These are phyloP conservation scores for Trichoderma pleuroti DNA, from an alignment of 2,329 filamentous ascomycete genomes.

Conservation along the genomic window DNA sequence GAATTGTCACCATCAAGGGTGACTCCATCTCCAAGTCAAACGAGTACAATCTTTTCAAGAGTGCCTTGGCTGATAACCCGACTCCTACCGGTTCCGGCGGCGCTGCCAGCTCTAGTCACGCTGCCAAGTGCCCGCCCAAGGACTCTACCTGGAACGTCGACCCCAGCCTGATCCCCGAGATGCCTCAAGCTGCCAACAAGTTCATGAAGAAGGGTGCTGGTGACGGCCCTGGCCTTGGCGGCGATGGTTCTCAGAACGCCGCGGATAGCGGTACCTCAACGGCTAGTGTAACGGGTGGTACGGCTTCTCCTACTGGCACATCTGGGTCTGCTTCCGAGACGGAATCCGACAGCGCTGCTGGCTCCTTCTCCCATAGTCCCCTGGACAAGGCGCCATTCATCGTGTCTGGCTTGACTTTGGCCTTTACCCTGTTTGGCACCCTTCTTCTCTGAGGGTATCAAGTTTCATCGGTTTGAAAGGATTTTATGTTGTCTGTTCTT, in stretches of 20 bases:
- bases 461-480: neutral
- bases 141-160: conserved; percentile 51
- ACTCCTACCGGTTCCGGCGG: conserved; percentile 51
- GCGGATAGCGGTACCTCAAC: conserved; percentile 46
- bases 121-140: conserved; percentile 48
- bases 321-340: conserved; percentile 17
- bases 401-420: conserved; percentile 34
- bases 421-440: conserved; percentile 39
- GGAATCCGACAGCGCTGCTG: conserved; percentile 32
- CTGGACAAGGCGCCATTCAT: conserved; percentile 33
- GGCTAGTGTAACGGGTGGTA: conserved; percentile 36
- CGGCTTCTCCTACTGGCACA: conserved; percentile 30
- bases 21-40: conserved; percentile 49
- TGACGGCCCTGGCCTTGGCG: conserved; percentile 50
- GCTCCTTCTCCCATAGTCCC: conserved; percentile 26
- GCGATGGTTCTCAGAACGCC: conserved; percentile 52
- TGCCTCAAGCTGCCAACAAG: conserved; percentile 49
- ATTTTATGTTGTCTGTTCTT: neutral
- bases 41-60: conserved; percentile 59
- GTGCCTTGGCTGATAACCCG: conserved; percentile 47
- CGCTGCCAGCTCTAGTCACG: conserved; percentile 45
- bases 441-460: conserved; percentile 36
- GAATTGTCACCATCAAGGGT: conserved; percentile 66
- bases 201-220: conserved; percentile 54
- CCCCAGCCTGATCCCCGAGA: conserved; percentile 47